Percentiles rank a stretch among this genome's conserved stretches.
Conservation (phyloP, 345 rosid genomes). For the Euphorbia pulcherrima region DNA sequence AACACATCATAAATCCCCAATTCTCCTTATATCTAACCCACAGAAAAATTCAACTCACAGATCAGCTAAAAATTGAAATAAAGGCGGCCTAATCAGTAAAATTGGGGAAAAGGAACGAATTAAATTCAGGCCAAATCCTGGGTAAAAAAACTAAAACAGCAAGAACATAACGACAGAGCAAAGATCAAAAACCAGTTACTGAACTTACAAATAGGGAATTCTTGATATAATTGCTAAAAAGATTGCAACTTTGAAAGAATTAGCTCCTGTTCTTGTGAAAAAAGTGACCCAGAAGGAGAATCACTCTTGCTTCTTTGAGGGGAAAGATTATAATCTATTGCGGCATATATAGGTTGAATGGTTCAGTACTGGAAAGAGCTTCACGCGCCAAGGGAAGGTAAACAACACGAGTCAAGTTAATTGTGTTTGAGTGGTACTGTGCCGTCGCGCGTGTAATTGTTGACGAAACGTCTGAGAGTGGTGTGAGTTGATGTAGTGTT, state of each 20-base stretch:
- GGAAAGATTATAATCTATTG: not conserved
- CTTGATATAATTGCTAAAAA: not conserved
- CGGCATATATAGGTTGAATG: slow-evolving; percentile 17
- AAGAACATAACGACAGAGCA: not conserved
- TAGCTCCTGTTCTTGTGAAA: not conserved
- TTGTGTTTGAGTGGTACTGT: not conserved
- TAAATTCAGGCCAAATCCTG: not conserved
- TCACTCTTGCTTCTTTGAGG: not conserved
- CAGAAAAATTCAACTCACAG: slow-evolving; percentile 11
- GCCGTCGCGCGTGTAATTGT: not conserved
- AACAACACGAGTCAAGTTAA: not conserved
- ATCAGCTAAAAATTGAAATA: slow-evolving; percentile 6
- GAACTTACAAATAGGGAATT: slow-evolving; percentile 13
- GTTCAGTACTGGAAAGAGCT: not conserved
- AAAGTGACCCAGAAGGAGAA: slow-evolving; percentile 17
- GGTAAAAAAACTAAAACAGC: slow-evolving; percentile 11
- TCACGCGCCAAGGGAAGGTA: slow-evolving; percentile 16
- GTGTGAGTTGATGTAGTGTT: not conserved
- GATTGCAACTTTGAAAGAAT: slow-evolving; percentile 15
- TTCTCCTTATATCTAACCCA: slow-evolving; percentile 1
- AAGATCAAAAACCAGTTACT: not conserved
- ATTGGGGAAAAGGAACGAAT: not conserved
- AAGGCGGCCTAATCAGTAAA: not conserved
- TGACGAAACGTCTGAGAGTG: not conserved
- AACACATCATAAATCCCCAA: not conserved